A percentile compares a stretch with the other conserved stretches of the same genome.
Evolutionary conservation across 306 rosid species (phyloP).

Genomic region (Gynostemma pentaphyllum): DNA sequence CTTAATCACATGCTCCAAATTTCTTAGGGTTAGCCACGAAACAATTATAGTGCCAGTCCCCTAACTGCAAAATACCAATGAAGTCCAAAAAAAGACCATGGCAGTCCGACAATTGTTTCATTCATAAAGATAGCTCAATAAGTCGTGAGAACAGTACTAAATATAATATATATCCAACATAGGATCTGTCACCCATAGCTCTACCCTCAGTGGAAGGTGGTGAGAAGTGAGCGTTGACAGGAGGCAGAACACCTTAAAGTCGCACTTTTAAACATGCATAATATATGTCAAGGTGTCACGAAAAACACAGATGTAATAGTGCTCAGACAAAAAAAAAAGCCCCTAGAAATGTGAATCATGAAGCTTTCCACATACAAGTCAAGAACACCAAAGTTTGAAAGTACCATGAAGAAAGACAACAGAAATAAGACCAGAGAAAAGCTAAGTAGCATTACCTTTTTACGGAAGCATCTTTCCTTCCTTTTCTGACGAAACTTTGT

Average conservation of each 20-base stretch:
- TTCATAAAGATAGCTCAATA: not conserved
- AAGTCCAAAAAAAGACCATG: not conserved
- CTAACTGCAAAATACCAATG: not conserved
- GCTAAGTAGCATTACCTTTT: constrained; percentile 38
- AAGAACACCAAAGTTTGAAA: not conserved
- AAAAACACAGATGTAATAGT: not conserved
- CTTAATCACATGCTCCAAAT: not conserved
- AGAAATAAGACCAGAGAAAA: not conserved
- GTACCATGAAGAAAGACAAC: not conserved
- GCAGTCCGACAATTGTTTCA: too few relatives aligned
- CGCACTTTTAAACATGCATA: too few relatives aligned
- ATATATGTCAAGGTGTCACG: too few relatives aligned
- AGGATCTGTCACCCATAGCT: not conserved
- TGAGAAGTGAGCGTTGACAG: not conserved
- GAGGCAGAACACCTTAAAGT: too few relatives aligned
- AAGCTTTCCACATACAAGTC: not conserved
- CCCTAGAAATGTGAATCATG: not conserved
- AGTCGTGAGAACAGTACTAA: not conserved
- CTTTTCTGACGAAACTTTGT: constrained; percentile 69
- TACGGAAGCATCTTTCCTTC: constrained; percentile 60
- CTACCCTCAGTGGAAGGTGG: not conserved
- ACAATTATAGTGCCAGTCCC: not conserved
- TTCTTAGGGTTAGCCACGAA: not conserved
- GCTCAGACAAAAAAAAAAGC: not conserved
- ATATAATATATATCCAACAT: not conserved